phyloP scores from a whole-genome alignment of 495 filamentous ascomycete genomes.

The Bathelium albidoporum region DNA sequence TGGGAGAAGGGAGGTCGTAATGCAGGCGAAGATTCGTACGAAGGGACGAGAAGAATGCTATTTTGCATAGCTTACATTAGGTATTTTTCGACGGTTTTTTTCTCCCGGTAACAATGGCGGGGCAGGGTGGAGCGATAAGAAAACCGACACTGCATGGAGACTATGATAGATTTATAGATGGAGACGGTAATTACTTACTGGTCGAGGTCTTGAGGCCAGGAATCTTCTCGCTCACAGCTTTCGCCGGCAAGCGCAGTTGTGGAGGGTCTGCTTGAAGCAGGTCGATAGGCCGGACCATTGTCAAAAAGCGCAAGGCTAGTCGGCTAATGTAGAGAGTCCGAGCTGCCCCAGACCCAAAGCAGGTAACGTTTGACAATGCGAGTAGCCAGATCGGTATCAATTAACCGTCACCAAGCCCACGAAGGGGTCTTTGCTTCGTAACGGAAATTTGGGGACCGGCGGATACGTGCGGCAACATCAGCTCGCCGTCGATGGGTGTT shows the following conservation, averaged over 20 bases:
- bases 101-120: not conserved
- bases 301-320: not conserved
- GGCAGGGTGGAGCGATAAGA: not conserved
- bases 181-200: constrained; percentile 19
- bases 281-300: not conserved
- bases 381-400: not conserved
- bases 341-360: not conserved
- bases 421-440: not conserved
- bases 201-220: constrained; percentile 30
- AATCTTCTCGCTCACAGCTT: constrained; percentile 17
- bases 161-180: not conserved
- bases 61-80: not conserved
- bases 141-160: not conserved
- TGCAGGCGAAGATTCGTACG: constrained; percentile 32
- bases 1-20: constrained; percentile 26
- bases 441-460: not conserved
- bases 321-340: not conserved
- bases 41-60: constrained; percentile 34
- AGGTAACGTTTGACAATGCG: not conserved
- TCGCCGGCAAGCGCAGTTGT: not conserved
- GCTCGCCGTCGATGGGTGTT: not conserved
- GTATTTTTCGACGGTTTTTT: not conserved
- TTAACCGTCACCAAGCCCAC: not conserved
- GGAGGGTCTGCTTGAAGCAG: constrained; percentile 1
- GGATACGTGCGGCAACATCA: not conserved